Conservation (phyloP, 23 red algal genomes). For the Agarophyton chilense region DNA sequence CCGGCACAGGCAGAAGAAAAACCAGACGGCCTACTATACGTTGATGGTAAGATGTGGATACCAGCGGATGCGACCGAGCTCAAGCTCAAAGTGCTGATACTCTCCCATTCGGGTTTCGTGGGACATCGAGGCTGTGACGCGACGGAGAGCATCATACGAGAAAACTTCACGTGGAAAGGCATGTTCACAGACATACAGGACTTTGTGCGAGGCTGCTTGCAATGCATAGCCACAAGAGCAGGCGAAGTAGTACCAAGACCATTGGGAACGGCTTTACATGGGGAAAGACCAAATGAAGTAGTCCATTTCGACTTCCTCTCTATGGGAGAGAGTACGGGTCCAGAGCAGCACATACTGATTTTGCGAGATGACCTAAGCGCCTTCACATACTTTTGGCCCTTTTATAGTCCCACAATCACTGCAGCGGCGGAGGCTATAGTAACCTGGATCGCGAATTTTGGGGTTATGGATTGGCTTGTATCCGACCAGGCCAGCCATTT, state of each 20-base stretch:
- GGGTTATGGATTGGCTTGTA: too few species aligned
- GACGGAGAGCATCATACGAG: constrained; percentile 7
- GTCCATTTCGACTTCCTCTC: constrained; percentile 54
- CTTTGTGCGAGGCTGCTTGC: constrained; percentile 30
- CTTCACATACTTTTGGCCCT: too few species aligned
- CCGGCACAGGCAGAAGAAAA: not conserved
- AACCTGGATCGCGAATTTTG: too few species aligned
- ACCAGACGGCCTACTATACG: not conserved
- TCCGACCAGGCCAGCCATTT: too few species aligned
- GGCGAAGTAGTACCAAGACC: constrained; percentile 26
- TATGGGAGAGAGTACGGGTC: constrained; percentile 60
- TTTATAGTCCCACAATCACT: too few species aligned
- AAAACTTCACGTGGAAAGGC: not conserved
- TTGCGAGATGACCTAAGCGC: too few species aligned
- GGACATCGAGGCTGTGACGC: constrained; percentile 23
- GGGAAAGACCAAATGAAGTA: constrained; percentile 21
- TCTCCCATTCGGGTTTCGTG: not conserved
- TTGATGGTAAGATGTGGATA: constrained; percentile 1
- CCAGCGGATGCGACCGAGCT: not conserved
- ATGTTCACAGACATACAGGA: not conserved
- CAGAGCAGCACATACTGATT: too few species aligned
- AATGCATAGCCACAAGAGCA: constrained; percentile 18
- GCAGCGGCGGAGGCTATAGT: too few species aligned
- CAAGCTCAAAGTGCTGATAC: constrained; percentile 3
- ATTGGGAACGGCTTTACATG: constrained; percentile 14